phyloP scores from a whole-genome alignment of 2,329 filamentous ascomycete genomes.

The Ustulina deusta region DNA sequence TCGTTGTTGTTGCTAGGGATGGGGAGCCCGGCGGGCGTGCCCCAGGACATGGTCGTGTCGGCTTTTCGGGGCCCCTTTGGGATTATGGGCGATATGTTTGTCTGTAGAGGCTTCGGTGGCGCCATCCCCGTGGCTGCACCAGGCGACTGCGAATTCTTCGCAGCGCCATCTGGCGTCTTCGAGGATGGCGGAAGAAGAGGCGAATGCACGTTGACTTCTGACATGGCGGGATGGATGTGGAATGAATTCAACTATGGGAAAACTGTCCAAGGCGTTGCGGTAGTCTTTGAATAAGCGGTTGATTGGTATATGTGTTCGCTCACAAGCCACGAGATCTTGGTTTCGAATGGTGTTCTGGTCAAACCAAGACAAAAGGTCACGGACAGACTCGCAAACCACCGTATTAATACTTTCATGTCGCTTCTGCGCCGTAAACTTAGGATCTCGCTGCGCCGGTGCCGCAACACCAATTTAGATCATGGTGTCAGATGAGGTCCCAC shows the following conservation, averaged over 20 bases:
- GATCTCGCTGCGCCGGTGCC: conserved; percentile 18
- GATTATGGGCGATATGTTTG: conserved; percentile 2
- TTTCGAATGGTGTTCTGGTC: background rate
- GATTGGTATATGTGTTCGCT: background rate
- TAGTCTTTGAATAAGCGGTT: background rate
- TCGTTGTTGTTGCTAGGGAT: conserved; percentile 54
- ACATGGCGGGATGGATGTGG: conserved; percentile 13
- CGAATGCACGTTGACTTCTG: conserved; percentile 1
- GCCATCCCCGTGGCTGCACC: conserved; percentile 22
- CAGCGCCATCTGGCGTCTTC: background rate
- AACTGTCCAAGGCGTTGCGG: background rate
- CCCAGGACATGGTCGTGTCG: conserved; percentile 53
- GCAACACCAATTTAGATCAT: conserved; percentile 21
- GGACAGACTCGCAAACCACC: background rate
- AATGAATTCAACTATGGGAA: background rate
- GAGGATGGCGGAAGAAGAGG: conserved; percentile 17
- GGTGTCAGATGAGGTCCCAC: conserved; percentile 25
- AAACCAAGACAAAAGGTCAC: background rate
- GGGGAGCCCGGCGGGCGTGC: conserved; percentile 53
- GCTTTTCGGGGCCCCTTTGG: conserved; percentile 42
- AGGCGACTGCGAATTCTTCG: conserved; percentile 19
- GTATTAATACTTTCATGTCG: conserved; percentile 12
- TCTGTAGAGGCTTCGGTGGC: conserved; percentile 15
- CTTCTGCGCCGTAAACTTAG: background rate
- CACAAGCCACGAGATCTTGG: background rate